Evolutionary conservation across 352 stramenopile genomes (phyloP).

Genomic region (Phytophthora meadii): DNA sequence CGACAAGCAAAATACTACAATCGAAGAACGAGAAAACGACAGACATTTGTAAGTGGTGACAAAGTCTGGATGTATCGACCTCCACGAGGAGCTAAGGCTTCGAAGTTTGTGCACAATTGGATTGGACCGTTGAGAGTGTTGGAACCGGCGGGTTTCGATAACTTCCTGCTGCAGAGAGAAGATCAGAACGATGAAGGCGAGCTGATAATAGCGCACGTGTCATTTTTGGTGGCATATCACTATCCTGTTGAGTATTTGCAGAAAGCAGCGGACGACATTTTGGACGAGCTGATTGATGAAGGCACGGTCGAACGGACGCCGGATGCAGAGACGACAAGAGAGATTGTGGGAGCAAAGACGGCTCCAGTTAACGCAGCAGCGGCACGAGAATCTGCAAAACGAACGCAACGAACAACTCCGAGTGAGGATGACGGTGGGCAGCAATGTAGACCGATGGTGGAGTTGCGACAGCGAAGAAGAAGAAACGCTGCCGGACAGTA

Average conservation of each 20-base stretch:
- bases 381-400: not conserved
- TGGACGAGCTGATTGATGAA: conserved; percentile 8
- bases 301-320: not conserved
- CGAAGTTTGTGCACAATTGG: conserved; percentile 9
- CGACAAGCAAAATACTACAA: no score
- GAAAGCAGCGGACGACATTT: not conserved
- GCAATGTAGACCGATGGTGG: not conserved
- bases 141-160: not conserved
- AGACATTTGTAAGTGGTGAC: no score
- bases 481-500: conserved; percentile 1
- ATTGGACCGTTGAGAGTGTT: not conserved
- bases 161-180: conserved; percentile 4
- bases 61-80: no score
- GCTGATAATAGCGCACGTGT: conserved; percentile 3
- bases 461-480: not conserved
- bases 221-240: conserved; percentile 11
- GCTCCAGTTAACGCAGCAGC: not conserved
- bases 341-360: not conserved
- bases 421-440: not conserved
- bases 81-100: not conserved
- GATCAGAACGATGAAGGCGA: not conserved
- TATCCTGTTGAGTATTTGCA: not conserved
- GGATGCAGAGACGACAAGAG: not conserved
- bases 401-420: not conserved
- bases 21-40: no score